Base-by-base conservation (phyloP, 1,139 yeast species). In the Torulaspora pretoriensis region DNA sequence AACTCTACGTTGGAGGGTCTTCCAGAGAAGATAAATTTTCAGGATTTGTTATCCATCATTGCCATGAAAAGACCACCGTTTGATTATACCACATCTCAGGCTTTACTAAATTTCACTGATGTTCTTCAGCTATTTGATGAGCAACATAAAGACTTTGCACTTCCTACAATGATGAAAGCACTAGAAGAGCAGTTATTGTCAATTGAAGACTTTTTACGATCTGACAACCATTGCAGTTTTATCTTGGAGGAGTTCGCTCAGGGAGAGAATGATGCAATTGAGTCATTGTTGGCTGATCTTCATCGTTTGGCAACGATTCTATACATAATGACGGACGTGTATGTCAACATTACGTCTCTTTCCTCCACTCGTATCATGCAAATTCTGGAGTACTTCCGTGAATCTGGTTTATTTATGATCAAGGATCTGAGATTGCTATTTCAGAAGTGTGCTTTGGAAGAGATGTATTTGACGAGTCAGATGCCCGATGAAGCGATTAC, bases 71-170 rank as follows among this genome's bases (percentile, higher is more conserved):
- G 77, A 46, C 75, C 78, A 1, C 83, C 92, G 0, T 81, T 71
- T 60, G 89, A 83, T 55, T 80, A 74, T 53, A 70, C 75, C 2
- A 66, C 71, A 35, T 78, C 87, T 2, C 75, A 74, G 50, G 78
- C 82, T 1, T 65, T 78, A 49, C 68, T 73, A 28, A 76, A 80
- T 19, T 64, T 78, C 28, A 69, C 78, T 41, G 81, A 79, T 23
- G 74, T 80, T 2, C 67, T 83, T 40, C 69, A 67, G 51, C 71
- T 71, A 40, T 73, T 81, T 52, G 86, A 81, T 53, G 81, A 77
- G 42, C 77, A 77, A 41, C 70, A 73, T 38, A 70, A 75, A 30
- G 73, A 72, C 2, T 77, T 75, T 56, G 83, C 79, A 1, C 69
- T 65, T 47, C 54, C 58, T 5, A 48, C 49, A 1, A 44, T 70